Percentiles rank a stretch among this genome's conserved stretches.
Conservation (phyloP, 495 filamentous ascomycete species). For the Hypomontagnella submonticulosa region DNA sequence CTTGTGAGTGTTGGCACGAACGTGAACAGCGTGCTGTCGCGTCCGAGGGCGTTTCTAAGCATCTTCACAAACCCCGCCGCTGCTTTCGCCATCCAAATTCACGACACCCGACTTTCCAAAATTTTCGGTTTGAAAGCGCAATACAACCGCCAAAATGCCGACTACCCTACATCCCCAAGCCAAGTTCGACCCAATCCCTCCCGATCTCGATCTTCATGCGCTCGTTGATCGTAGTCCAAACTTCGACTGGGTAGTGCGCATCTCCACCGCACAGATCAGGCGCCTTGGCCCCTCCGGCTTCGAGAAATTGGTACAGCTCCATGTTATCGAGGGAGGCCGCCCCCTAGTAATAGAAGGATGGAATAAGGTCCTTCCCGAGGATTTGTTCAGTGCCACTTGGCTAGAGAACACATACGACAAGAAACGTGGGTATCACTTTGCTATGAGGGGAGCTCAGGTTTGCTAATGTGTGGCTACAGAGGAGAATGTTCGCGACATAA, state of each 20-base stretch:
- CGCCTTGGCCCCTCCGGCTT: conserved; percentile 77
- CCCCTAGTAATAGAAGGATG: conserved; percentile 92
- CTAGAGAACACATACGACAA: conserved; percentile 75
- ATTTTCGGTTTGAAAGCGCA: not conserved
- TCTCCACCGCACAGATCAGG: conserved; percentile 78
- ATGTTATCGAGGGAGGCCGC: conserved; percentile 84
- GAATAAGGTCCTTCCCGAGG: conserved; percentile 69
- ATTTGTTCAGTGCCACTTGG: conserved; percentile 84
- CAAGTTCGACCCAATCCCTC: conserved; percentile 86
- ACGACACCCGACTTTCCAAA: not conserved
- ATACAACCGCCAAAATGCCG: conserved; percentile 66
- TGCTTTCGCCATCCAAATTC: not conserved
- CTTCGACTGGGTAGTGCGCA: conserved; percentile 81
- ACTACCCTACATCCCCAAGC: conserved; percentile 71
- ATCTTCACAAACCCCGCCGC: conserved; percentile 32
- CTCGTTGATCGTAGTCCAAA: conserved; percentile 82
- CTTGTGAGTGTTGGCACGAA: conserved; percentile 1
- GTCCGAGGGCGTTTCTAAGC: conserved; percentile 4
- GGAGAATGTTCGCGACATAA: conserved; percentile 79
- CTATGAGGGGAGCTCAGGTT: not conserved
- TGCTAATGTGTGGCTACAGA: conserved; percentile 47
- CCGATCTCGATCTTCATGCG: conserved; percentile 77
- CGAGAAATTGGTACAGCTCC: conserved; percentile 78
- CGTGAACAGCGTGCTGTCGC: conserved; percentile 12
- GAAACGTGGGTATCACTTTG: conserved; percentile 67